Evolutionary conservation across 1,284 basidiomycete species (phyloP), one percentile per base, ranked within the genome.

Genomic region (Volvariella volvacea): DNA sequence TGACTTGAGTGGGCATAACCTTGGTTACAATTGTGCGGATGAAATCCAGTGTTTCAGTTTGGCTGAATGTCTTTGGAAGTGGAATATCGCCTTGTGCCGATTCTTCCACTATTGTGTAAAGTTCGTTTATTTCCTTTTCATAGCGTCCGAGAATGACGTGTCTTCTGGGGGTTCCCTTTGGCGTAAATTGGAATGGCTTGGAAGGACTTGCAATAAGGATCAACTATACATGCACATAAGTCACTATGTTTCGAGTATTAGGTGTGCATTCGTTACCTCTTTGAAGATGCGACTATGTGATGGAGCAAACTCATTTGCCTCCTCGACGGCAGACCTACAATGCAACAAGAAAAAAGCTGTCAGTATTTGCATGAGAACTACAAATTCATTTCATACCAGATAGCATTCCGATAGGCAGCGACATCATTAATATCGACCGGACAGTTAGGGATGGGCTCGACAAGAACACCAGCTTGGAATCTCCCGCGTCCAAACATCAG

Each of bases 241-340:
- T 28, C 6, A 28, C 25, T 6, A 12, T 28, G 25, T 6, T 6
- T 6, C 25, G 25, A 12, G n/a, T n/a, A n/a, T n/a, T n/a, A 28
- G 25, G 25, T 28, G 25, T 6, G 6, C 6, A 28, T 28, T 28
- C 12, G 6, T 44, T 43, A 65, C 63, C 55, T 66, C 64, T 38
- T 63, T 69, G 54, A 68, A 67, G 3, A 71, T 43, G 10, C 70
- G 52, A 1, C 66, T 65, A 30, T 69, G 67, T 34, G 62, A 59
- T 0, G 69, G 70, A 7, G 66, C 67, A 39, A 57, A 65, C n/a
- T 52, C 52, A 44, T 72, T 73, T 54, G 66, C 57, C 12, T 56
- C 49, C 42, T 71, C 62, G 1, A 71, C 52, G 0, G 58, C 60
- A 2, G 61, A 62, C 62, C 69, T 70, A 30, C 12, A 28, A 28